Conservation (phyloP, 495 filamentous ascomycete species). For the Aspergillus funiculosus region DNA sequence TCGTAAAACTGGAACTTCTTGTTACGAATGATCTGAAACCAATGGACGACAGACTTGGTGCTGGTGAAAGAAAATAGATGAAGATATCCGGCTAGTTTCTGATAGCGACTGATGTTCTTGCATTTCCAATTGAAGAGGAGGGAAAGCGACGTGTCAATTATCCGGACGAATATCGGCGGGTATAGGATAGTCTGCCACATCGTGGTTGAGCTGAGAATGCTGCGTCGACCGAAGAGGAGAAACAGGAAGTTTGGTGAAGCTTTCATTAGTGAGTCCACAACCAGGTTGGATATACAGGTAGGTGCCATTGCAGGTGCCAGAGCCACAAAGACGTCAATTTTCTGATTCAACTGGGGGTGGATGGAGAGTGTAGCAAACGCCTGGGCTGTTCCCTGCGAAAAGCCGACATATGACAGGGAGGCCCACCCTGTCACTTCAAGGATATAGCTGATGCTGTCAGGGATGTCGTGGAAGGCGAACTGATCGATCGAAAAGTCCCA, state of each 20-base stretch:
- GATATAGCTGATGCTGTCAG: conserved; percentile 88
- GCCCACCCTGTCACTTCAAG: conserved; percentile 73
- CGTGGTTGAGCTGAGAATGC: conserved; percentile 84
- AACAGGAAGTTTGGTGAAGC: conserved; percentile 89
- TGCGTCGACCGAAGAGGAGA: conserved; percentile 89
- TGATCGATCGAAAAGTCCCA: conserved; percentile 99
- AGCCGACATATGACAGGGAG: conserved; percentile 93
- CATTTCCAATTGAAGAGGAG: conserved; percentile 89
- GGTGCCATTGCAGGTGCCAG: conserved; percentile 95
- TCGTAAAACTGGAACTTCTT: conserved; percentile 97
- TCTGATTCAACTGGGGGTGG: conserved; percentile 85
- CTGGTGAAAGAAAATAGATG: conserved; percentile 95
- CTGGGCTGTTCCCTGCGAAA: conserved; percentile 94
- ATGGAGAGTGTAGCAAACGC: conserved; percentile 94
- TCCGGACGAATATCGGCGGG: conserved; percentile 83
- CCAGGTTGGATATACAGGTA: conserved; percentile 76
- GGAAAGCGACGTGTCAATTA: conserved; percentile 74
- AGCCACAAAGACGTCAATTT: conserved; percentile 96
- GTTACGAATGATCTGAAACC: conserved; percentile 98
- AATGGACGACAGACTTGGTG: conserved; percentile 93
- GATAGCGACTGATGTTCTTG: conserved; percentile 75
- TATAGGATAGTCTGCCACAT: conserved; percentile 98
- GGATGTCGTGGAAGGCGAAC: conserved; percentile 96
- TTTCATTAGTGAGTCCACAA: conserved; percentile 90
- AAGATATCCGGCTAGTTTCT: conserved; percentile 95